Percentiles rank a stretch among this genome's conserved stretches.
phyloP scores from a whole-genome alignment of 345 rosid species.

The Eucalyptus erythrocorys region DNA sequence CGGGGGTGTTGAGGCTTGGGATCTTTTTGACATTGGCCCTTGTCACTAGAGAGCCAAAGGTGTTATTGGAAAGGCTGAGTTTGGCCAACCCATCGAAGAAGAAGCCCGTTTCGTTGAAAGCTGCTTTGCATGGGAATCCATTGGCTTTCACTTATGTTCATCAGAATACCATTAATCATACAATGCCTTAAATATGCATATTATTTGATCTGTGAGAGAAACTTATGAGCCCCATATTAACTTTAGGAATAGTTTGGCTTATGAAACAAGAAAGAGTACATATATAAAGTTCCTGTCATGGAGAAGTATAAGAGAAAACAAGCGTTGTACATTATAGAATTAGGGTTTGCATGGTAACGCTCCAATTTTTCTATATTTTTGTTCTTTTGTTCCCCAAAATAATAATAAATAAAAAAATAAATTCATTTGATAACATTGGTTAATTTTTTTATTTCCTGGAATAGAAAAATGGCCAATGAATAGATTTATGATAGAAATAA shows the following conservation, averaged over 20 bases:
- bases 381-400: no score
- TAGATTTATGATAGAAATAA: no score
- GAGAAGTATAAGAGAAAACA: neutral
- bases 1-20: constrained; percentile 54
- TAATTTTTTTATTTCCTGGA: no score
- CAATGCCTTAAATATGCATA: neutral
- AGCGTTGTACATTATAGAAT: neutral
- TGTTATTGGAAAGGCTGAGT: constrained; percentile 36
- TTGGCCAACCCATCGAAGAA: constrained; percentile 26
- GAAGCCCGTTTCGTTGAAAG: constrained; percentile 23
- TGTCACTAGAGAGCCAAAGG: constrained; percentile 26
- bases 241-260: neutral
- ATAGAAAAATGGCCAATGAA: no score
- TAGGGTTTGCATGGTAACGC: no score
- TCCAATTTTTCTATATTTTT: no score
- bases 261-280: neutral
- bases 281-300: neutral
- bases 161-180: neutral
- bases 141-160: constrained; percentile 29
- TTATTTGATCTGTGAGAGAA: neutral
- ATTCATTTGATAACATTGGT: no score
- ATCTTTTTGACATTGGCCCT: constrained; percentile 28
- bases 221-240: neutral
- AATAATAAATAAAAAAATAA: no score
- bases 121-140: constrained; percentile 42